Evolutionary conservation across 345 rosid species (phyloP).

Genomic region (Sisymbrium irio): DNA sequence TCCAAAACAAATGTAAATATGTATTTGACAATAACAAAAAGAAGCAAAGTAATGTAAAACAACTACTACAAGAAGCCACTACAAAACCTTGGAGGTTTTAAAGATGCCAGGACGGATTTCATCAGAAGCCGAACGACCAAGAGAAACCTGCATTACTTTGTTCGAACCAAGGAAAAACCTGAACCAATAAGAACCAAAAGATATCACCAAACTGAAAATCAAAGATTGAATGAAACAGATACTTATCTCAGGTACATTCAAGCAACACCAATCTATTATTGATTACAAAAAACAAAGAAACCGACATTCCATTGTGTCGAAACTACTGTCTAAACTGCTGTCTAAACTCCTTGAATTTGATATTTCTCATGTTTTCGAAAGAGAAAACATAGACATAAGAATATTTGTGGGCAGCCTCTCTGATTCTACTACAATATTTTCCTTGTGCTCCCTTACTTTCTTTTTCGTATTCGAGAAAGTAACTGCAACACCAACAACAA

Average conservation of each 20-base stretch:
- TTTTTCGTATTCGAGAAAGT: constrained; percentile 94
- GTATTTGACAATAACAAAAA: no score
- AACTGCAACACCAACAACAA: constrained; percentile 40
- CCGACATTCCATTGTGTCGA: constrained; percentile 69
- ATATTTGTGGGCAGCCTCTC: constrained; percentile 64
- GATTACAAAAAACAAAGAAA: background rate
- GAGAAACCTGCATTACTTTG: constrained; percentile 94
- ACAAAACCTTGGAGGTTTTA: constrained; percentile 74
- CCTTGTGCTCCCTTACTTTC: constrained; percentile 94
- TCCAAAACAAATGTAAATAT: background rate
- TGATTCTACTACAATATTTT: constrained; percentile 56
- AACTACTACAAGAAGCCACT: background rate
- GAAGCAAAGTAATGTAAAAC: no score
- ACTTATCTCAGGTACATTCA: background rate
- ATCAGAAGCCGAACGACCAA: constrained; percentile 89
- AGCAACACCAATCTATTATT: background rate
- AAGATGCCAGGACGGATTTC: constrained; percentile 70
- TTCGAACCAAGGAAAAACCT: constrained; percentile 96
- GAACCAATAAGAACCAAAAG: background rate
- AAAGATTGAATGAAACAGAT: background rate
- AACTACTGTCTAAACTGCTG: constrained; percentile 84
- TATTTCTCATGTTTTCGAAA: constrained; percentile 95
- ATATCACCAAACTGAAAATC: background rate
- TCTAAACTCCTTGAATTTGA: constrained; percentile 88
- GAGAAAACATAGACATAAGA: constrained; percentile 68